Evolutionary conservation across 257 asterid species (phyloP).

Genomic region (Paulownia fortunei): DNA sequence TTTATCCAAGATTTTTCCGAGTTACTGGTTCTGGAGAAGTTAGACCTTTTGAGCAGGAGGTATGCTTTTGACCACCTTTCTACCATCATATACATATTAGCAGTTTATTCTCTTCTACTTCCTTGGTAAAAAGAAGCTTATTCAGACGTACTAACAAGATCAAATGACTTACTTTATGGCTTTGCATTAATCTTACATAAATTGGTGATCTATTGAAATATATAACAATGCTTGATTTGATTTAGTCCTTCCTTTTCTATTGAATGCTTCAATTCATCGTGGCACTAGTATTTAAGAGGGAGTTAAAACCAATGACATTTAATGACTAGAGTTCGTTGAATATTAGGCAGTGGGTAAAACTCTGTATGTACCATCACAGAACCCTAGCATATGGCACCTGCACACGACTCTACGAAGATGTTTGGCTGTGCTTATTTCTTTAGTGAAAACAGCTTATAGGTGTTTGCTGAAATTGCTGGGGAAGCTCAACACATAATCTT

Average conservation of each 20-base stretch:
- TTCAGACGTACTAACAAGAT: background rate
- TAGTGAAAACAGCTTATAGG: too few relatives aligned
- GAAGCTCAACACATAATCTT: too few relatives aligned
- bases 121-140: background rate
- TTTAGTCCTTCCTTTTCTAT: background rate
- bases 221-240: background rate
- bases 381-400: too few relatives aligned
- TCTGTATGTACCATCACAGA: too few relatives aligned
- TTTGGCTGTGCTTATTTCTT: too few relatives aligned
- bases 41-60: slow-evolving; percentile 86
- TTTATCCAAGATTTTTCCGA: slow-evolving; percentile 85
- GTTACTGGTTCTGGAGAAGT: slow-evolving; percentile 99
- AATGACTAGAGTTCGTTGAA: too few relatives aligned
- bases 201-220: slow-evolving; percentile 2
- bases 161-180: background rate
- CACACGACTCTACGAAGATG: too few relatives aligned
- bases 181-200: slow-evolving; percentile 9
- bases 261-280: background rate
- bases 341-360: too few relatives aligned
- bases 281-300: background rate
- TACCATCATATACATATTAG: background rate
- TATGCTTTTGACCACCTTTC: slow-evolving; percentile 39
- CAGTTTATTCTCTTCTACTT: background rate
- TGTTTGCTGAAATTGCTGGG: too few relatives aligned
- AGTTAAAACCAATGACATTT: background rate